phyloP scores from a whole-genome alignment of 352 stramenopile genomes.

The Plasmopara halstedii region DNA sequence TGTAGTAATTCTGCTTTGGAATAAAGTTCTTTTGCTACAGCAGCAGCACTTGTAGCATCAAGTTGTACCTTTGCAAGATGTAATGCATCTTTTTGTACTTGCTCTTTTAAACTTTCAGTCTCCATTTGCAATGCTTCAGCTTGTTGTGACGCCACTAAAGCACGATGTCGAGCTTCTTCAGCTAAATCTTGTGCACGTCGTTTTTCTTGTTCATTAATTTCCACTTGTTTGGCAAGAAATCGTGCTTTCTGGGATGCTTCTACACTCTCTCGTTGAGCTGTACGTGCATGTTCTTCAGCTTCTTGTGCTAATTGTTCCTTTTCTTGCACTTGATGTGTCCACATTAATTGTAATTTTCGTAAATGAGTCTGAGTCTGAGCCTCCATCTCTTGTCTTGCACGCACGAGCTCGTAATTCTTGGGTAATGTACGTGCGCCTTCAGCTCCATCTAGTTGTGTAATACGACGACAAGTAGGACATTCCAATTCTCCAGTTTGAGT shows the following conservation, averaged over 20 bases:
- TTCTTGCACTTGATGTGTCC: constrained; percentile 54
- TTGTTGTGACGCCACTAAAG: constrained; percentile 53
- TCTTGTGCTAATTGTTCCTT: constrained; percentile 67
- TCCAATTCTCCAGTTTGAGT: constrained; percentile 23
- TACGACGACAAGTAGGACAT: constrained; percentile 64
- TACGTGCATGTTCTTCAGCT: constrained; percentile 60
- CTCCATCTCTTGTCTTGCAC: constrained; percentile 79
- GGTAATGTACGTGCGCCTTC: constrained; percentile 48
- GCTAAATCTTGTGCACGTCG: constrained; percentile 56
- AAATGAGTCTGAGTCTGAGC: constrained; percentile 55
- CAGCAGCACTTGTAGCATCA: constrained; percentile 58
- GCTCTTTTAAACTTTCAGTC: constrained; percentile 68
- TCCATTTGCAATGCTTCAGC: constrained; percentile 66
- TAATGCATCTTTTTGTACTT: constrained; percentile 56
- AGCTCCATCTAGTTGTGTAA: constrained; percentile 36
- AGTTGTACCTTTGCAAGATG: constrained; percentile 65
- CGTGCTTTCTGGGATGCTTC: constrained; percentile 57
- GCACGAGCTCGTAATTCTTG: constrained; percentile 82
- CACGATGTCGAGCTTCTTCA: constrained; percentile 50
- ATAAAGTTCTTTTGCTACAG: constrained; percentile 59
- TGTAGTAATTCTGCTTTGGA: constrained; percentile 63
- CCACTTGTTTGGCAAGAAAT: constrained; percentile 66
- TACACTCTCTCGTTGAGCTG: constrained; percentile 66
- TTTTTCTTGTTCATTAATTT: constrained; percentile 83
- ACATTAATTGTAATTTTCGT: constrained; percentile 36